Percentiles rank a stretch among this genome's conserved stretches.
Conservation (phyloP, 208 protist genomes). For the Trypanosoma boissoni region DNA sequence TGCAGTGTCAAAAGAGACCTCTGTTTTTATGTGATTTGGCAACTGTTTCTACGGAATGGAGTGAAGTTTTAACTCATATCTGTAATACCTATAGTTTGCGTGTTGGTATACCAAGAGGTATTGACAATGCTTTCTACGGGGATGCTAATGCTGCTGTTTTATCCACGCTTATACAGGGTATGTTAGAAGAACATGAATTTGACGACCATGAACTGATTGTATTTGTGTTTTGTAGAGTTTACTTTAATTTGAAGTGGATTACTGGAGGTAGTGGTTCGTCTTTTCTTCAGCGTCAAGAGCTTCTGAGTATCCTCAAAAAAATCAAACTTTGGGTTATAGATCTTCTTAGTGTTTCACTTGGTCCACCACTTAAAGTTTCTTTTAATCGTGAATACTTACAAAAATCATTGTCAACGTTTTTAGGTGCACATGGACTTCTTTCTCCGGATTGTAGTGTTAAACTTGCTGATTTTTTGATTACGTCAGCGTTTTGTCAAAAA, state of each 20-base stretch:
- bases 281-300: constrained; percentile 2
- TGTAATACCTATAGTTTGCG: constrained; percentile 1
- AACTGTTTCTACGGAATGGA: background rate
- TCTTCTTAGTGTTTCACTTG: background rate
- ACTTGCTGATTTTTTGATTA: constrained; percentile 14
- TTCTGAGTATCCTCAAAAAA: background rate
- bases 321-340: constrained; percentile 19
- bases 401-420: constrained; percentile 1
- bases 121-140: background rate
- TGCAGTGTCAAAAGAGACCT: background rate
- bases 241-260: background rate
- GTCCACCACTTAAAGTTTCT: background rate
- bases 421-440: constrained; percentile 9
- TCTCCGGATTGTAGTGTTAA: background rate
- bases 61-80: constrained; percentile 2
- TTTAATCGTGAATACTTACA: background rate
- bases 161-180: too few relatives aligned
- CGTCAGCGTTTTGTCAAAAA: constrained; percentile 7
- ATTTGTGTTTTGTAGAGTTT: constrained; percentile 13
- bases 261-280: background rate
- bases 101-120: background rate
- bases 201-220: too few relatives aligned
- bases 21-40: constrained; percentile 6
- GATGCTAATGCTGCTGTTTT: too few relatives aligned
- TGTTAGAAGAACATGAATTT: too few relatives aligned